phyloP scores from a whole-genome alignment of 495 filamentous ascomycete species.

The Penicillium steckii region DNA sequence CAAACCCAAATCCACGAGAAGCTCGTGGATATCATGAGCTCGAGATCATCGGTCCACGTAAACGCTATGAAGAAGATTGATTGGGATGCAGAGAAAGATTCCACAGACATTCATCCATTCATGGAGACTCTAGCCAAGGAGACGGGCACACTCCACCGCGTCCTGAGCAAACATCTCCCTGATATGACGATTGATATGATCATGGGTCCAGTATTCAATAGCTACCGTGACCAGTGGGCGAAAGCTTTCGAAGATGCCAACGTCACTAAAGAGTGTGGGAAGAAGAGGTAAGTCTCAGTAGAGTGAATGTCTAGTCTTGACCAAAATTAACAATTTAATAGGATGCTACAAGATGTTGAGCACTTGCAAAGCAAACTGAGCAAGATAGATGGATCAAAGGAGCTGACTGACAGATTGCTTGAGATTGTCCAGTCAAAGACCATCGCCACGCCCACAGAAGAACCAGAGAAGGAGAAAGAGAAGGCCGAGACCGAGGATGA shows the following conservation, averaged over 20 bases:
- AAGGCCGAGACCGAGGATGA: constrained; percentile 12
- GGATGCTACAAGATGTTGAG: constrained; percentile 78
- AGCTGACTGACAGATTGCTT: constrained; percentile 65
- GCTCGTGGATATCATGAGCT: constrained; percentile 92
- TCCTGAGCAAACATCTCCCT: constrained; percentile 80
- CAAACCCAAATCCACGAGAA: constrained; percentile 93
- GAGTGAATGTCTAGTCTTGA: not conserved
- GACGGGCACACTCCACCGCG: constrained; percentile 82
- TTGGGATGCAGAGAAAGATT: constrained; percentile 59
- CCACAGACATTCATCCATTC: constrained; percentile 59
- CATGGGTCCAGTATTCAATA: constrained; percentile 85
- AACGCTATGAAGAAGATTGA: constrained; percentile 72
- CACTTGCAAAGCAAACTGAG: constrained; percentile 70
- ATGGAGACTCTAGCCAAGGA: constrained; percentile 93
- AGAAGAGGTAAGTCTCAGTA: constrained; percentile 61
- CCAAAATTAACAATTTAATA: constrained; percentile 33
- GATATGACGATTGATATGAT: constrained; percentile 78
- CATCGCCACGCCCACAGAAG: constrained; percentile 18
- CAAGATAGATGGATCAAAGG: constrained; percentile 77
- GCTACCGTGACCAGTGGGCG: constrained; percentile 80
- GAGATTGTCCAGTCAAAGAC: constrained; percentile 65
- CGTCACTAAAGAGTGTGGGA: constrained; percentile 64
- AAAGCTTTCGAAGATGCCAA: constrained; percentile 68
- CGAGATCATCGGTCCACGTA: constrained; percentile 68
- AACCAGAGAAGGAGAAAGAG: constrained; percentile 9